Evolutionary conservation across 177 flowering plant species (phyloP).

Genomic region (Vitis hybrid): DNA sequence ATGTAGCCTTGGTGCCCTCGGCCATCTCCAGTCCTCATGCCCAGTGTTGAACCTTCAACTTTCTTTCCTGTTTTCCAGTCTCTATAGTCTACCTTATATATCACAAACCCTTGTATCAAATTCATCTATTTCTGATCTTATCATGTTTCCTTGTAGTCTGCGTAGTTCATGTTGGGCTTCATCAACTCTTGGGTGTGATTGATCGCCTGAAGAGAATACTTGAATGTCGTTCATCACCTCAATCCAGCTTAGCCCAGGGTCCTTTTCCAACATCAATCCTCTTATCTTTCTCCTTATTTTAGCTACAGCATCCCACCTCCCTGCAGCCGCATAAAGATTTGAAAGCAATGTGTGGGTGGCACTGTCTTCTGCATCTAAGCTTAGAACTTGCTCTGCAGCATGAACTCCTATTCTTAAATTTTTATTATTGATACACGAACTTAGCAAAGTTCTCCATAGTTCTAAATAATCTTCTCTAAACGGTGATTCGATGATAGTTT

Average conservation of each 20-base stretch:
- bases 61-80: neutral
- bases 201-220: slow-evolving; percentile 64
- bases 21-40: neutral
- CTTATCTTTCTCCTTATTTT: slow-evolving; percentile 65
- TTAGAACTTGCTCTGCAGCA: slow-evolving; percentile 67
- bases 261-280: slow-evolving; percentile 51
- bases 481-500: slow-evolving; percentile 51
- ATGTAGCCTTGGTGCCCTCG: too few relatives aligned
- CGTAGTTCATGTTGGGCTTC: slow-evolving; percentile 43
- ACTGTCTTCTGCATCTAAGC: slow-evolving; percentile 51
- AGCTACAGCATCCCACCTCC: slow-evolving; percentile 72
- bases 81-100: neutral
- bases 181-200: slow-evolving; percentile 39
- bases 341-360: slow-evolving; percentile 64
- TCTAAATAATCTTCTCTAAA: slow-evolving; percentile 31
- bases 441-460: slow-evolving; percentile 80
- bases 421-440: slow-evolving; percentile 49
- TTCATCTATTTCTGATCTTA: slow-evolving; percentile 11
- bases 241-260: slow-evolving; percentile 89
- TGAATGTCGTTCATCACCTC: slow-evolving; percentile 42
- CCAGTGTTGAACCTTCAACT: neutral
- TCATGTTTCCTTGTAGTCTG: slow-evolving; percentile 49
- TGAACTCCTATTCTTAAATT: slow-evolving; percentile 48
- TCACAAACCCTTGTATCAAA: slow-evolving; percentile 1
- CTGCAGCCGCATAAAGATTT: slow-evolving; percentile 69